A percentile compares a stretch with the other conserved stretches of the same genome.
These are phyloP conservation scores for Xylaria flabelliformis DNA, from an alignment of 495 filamentous ascomycete genomes.

Conservation along the genomic window DNA sequence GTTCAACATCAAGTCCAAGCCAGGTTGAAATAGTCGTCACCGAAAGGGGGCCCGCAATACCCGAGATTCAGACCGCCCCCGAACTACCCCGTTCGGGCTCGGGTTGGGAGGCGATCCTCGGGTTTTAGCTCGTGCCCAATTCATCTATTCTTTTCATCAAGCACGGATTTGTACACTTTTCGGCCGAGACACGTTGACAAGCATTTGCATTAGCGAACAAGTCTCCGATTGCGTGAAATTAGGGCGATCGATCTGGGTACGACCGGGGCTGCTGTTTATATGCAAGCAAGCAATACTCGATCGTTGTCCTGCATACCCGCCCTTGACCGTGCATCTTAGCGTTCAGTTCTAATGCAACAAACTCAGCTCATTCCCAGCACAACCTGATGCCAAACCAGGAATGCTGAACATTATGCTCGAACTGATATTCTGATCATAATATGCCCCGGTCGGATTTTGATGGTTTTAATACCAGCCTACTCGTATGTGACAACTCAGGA, in stretches of 20 bases:
- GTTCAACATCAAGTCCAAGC: not conserved
- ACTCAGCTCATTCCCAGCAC: not conserved
- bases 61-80: not conserved
- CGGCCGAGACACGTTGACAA: slow-evolving; percentile 6
- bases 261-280: not conserved
- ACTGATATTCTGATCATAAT: no score
- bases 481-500: not conserved
- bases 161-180: not conserved
- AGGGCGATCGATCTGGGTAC: not conserved
- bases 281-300: not conserved
- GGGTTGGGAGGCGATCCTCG: slow-evolving; percentile 7
- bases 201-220: not conserved
- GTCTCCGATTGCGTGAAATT: not conserved
- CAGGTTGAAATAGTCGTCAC: not conserved
- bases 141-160: not conserved
- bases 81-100: slow-evolving; percentile 18
- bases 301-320: not conserved
- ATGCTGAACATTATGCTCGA: no score
- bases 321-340: not conserved
- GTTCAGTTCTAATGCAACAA: not conserved
- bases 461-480: not conserved
- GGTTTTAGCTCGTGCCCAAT: not conserved
- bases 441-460: not conserved
- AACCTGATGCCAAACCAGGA: no score
- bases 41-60: not conserved